These are phyloP conservation scores for Fusarium newnesense DNA, from an alignment of 2,329 filamentous ascomycete genomes.

Conservation along the genomic window DNA sequence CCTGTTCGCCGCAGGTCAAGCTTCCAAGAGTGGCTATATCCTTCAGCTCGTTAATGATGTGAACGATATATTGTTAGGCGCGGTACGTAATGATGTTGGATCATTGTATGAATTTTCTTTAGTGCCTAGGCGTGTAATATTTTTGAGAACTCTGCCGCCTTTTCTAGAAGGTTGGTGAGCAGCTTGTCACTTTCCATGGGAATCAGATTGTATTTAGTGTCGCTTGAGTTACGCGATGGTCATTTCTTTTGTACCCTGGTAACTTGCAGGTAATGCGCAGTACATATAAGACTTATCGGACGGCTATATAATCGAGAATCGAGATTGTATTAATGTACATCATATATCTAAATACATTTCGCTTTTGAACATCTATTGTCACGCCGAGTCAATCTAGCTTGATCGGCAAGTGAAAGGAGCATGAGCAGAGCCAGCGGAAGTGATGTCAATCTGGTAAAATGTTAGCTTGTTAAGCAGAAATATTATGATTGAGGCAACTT, in stretches of 20 bases:
- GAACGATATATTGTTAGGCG: too few relatives aligned
- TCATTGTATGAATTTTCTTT: neutral
- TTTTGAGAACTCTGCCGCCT: too few relatives aligned
- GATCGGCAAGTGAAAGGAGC: slow-evolving; percentile 34
- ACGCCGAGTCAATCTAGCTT: neutral
- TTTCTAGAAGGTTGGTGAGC: too few relatives aligned
- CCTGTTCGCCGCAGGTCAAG: slow-evolving; percentile 28
- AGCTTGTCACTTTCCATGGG: neutral
- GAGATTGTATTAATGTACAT: slow-evolving; percentile 5
- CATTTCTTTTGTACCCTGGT: too few relatives aligned
- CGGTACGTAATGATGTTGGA: too few relatives aligned
- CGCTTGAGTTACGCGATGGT: neutral
- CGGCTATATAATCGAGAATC: neutral
- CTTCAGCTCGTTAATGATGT: slow-evolving; percentile 26
- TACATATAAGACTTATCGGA: neutral
- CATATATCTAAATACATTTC: slow-evolving; percentile 4
- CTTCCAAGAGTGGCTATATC: slow-evolving; percentile 36
- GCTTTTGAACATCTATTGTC: neutral
- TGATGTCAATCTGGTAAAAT: slow-evolving; percentile 17
- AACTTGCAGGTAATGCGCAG: neutral
- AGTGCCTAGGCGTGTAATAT: neutral
- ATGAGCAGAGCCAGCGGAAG: slow-evolving; percentile 38
- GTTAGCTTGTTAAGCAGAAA: neutral
- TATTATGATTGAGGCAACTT: neutral
- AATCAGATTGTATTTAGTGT: neutral